These are phyloP conservation scores for Suillus decipiens DNA, from an alignment of 768 basidiomycete genomes.

Conservation along the genomic window DNA sequence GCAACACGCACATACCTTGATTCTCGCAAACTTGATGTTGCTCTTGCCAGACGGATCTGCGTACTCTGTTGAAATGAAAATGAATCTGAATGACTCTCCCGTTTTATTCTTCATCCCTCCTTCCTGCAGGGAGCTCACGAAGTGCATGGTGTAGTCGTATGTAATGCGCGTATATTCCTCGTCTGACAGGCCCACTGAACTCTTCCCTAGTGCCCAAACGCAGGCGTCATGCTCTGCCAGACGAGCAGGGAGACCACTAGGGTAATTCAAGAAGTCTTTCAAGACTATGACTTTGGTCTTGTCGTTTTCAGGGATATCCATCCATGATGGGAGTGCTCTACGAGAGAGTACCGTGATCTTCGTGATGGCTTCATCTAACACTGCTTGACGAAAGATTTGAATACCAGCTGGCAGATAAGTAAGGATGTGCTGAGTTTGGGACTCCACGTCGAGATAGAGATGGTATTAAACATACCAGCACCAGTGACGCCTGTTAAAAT, in stretches of 20 bases:
- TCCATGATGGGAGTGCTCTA: conserved; percentile 35
- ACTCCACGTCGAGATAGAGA: neutral
- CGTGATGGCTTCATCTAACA: conserved; percentile 30
- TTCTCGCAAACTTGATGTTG: conserved; percentile 32
- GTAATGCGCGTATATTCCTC: conserved; percentile 36
- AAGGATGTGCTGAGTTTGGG: neutral
- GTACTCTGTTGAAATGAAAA: conserved; percentile 39
- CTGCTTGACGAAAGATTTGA: conserved; percentile 34
- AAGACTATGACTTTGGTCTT: conserved; percentile 36
- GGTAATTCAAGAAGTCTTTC: conserved; percentile 35
- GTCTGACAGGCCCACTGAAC: conserved; percentile 30
- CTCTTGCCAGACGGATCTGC: conserved; percentile 37
- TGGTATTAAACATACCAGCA: conserved; percentile 22
- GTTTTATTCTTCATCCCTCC: conserved; percentile 21
- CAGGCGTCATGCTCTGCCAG: conserved; percentile 37
- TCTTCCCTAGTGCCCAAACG: conserved; percentile 39
- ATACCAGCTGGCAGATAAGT: conserved; percentile 32
- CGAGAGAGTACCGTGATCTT: conserved; percentile 37
- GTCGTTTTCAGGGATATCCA: conserved; percentile 25
- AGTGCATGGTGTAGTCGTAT: conserved; percentile 36
- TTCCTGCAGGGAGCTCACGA: conserved; percentile 29
- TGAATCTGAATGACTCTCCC: conserved; percentile 36
- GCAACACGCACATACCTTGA: conserved; percentile 34
- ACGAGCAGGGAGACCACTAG: conserved; percentile 27
- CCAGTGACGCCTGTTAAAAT: conserved; percentile 38